Evolutionary conservation across 2,329 filamentous ascomycete species (phyloP).

Genomic region (Xylariaceae sp.): DNA sequence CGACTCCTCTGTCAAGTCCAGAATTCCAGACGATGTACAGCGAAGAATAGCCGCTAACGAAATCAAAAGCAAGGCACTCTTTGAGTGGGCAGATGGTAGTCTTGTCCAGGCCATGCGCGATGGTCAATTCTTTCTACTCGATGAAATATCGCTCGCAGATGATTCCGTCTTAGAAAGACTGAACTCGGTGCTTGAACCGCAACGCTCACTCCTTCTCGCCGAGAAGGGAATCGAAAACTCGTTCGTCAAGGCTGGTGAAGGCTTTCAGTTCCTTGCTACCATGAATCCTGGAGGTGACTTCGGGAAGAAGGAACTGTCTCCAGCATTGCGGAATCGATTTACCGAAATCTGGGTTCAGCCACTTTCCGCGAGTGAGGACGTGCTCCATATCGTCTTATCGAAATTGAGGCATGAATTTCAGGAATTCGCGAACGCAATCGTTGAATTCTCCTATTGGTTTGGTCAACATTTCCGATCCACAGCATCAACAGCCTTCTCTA

Average conservation of each 20-base stretch:
- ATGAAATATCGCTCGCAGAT: conserved; percentile 96
- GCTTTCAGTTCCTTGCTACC: conserved; percentile 94
- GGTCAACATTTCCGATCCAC: conserved; percentile 74
- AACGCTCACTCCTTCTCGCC: conserved; percentile 79
- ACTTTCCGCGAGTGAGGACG: conserved; percentile 77
- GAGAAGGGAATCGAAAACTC: conserved; percentile 89
- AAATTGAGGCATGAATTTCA: conserved; percentile 61
- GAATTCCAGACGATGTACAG: conserved; percentile 44
- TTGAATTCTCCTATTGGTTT: conserved; percentile 92
- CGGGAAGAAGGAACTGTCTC: conserved; percentile 94
- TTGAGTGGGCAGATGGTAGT: conserved; percentile 94
- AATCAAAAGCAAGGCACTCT: conserved; percentile 74
- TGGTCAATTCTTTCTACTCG: conserved; percentile 86
- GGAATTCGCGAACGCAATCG: conserved; percentile 62
- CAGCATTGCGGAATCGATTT: conserved; percentile 90
- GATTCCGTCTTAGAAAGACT: conserved; percentile 94
- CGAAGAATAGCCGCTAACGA: conserved; percentile 44
- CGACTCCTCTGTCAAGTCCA: conserved; percentile 35
- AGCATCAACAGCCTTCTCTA: conserved; percentile 73
- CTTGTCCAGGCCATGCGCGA: conserved; percentile 90
- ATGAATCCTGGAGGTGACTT: conserved; percentile 99
- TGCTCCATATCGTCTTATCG: conserved; percentile 76
- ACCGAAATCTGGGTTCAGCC: conserved; percentile 98
- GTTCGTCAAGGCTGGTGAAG: conserved; percentile 67
- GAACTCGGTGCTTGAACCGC: conserved; percentile 92